phyloP scores from a whole-genome alignment of 2,329 filamentous ascomycete genomes.

The Colletotrichum eremochloae region DNA sequence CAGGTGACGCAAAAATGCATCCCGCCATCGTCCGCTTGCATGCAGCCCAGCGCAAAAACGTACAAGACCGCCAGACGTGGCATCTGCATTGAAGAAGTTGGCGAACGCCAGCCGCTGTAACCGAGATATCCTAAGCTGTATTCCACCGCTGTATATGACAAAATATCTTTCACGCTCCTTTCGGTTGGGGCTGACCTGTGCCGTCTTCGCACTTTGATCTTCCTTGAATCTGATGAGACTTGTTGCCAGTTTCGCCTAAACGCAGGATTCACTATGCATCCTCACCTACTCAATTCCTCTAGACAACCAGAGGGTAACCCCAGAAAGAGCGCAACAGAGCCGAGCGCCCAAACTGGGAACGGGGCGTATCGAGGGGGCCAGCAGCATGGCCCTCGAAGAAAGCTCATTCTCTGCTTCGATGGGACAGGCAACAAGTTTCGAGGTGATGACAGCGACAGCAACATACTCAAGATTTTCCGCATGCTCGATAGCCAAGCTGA shows the following conservation, averaged over 20 bases:
- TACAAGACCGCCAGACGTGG: not conserved
- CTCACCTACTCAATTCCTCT: not conserved
- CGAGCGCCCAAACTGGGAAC: not conserved
- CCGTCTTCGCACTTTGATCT: not conserved
- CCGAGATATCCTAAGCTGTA: too few species aligned
- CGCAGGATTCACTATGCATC: constrained; percentile 10
- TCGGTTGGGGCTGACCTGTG: too few species aligned
- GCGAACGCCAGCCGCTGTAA: not conserved
- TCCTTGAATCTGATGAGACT: not conserved
- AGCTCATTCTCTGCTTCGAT: constrained; percentile 73
- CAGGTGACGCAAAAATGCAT: not conserved
- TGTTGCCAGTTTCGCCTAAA: too few species aligned
- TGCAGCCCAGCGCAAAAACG: not conserved
- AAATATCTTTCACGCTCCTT: not conserved
- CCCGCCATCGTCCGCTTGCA: not conserved
- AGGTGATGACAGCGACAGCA: constrained; percentile 73
- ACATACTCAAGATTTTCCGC: constrained; percentile 78
- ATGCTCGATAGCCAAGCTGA: constrained; percentile 75
- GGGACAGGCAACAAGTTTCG: constrained; percentile 75
- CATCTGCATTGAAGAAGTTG: too few species aligned
- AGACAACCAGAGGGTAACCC: not conserved
- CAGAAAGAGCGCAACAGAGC: not conserved
- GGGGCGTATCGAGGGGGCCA: constrained; percentile 12
- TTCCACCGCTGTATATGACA: constrained; percentile 11
- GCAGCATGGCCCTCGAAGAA: constrained; percentile 46